These are phyloP conservation scores for Penicillium occitanis DNA, from an alignment of 2,329 filamentous ascomycete genomes.

Conservation along the genomic window DNA sequence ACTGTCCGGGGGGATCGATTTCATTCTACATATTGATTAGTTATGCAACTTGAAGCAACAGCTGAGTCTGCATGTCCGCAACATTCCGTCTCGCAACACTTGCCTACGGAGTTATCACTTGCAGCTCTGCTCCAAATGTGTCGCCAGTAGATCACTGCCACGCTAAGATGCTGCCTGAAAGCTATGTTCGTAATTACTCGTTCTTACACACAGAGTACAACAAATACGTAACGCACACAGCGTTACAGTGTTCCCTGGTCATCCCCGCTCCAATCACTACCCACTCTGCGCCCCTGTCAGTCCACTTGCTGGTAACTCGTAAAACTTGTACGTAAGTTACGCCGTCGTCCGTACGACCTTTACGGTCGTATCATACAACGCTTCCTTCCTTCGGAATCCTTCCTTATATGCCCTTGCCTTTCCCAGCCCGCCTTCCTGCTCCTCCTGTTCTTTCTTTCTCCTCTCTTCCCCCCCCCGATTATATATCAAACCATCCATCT, in stretches of 20 bases:
- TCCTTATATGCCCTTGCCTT: conserved; percentile 19
- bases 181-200: not conserved
- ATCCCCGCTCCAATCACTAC: conserved; percentile 8
- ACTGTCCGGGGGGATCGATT: not conserved
- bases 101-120: not conserved
- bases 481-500: conserved; percentile 8
- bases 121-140: conserved; percentile 2
- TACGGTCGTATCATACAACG: conserved; percentile 1
- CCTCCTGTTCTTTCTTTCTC: conserved; percentile 21
- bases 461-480: not conserved
- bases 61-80: conserved; percentile 4
- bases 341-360: not conserved
- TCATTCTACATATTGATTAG: not conserved
- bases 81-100: conserved; percentile 3
- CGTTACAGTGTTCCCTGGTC: not conserved
- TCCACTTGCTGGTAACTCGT: conserved; percentile 1
- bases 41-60: conserved; percentile 5
- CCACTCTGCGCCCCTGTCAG: not conserved
- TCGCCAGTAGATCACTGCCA: conserved; percentile 10
- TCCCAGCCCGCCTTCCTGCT: not conserved
- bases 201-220: not conserved
- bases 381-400: not conserved
- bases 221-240: not conserved
- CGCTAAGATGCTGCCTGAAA: not conserved
- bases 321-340: conserved; percentile 1